Evolutionary conservation across 306 rosid genomes (phyloP), one percentile per base, ranked within the genome.

Genomic region (Potentilla sterilis): DNA sequence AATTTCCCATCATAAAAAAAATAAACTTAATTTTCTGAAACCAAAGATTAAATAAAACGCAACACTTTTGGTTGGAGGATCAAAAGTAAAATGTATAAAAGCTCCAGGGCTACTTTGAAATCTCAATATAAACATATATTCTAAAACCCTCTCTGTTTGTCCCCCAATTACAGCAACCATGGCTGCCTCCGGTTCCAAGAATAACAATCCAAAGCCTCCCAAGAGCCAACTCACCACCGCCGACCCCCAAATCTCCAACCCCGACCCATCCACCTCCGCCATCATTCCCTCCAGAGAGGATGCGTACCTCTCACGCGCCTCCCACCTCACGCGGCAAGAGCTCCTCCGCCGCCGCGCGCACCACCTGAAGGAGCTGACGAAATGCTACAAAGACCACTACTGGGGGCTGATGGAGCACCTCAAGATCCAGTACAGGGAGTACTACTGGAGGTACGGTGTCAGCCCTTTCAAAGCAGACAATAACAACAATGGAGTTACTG

Each of bases 401-500:
- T 89, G 93, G 97, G 85, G 85, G 28, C 73, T 89, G 1, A 84
- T 87, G 89, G 89, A 84, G 66, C 86, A 87, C 0, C 64, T 89
- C 19, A 86, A 71, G 78, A 49, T 79, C 40, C 88, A 83, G 83
- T 76, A 79, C 84, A 65, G 81, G 70, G 86, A 86, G 9, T 91
- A 87, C 61, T 87, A 77, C 72, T 89, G 97, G 93, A 80, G 74
- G n/a, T 86, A 85, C 41, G 97, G 93, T 2, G 88, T 75, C 83
- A 89, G 90, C 57, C 93, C 97, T 22, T 89, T 86, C 75, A 77
- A 81, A 57, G 83, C 78, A 37, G 90, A 73, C 1, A 42, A 78
- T 9, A 58, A 55, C 1, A 42, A 78, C 13, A 58, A 55, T 12
- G 62, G 15, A 19, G 64, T 6, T 21, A 32, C 51, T 47, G 59